Evolutionary conservation across 345 rosid genomes (phyloP).

Genomic region (Murraya paniculata): DNA sequence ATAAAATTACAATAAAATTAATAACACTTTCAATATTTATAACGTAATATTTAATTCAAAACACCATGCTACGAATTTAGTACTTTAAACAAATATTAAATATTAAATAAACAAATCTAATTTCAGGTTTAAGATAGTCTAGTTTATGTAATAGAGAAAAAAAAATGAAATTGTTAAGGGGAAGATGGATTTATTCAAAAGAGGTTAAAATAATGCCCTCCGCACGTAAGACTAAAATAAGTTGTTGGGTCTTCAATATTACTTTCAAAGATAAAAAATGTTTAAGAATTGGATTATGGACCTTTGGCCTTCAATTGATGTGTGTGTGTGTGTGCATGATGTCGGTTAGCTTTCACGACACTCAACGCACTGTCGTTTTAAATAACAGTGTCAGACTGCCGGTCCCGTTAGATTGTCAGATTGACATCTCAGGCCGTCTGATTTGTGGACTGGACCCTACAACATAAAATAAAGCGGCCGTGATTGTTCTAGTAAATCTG

Average conservation of each 20-base stretch:
- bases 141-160: neutral
- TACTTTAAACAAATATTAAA: neutral
- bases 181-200: neutral
- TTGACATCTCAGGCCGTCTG: conserved; percentile 12
- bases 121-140: neutral
- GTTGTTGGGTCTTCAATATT: neutral
- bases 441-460: neutral
- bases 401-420: neutral
- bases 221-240: conserved; percentile 4
- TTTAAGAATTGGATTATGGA: neutral
- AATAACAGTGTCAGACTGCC: conserved; percentile 13
- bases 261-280: neutral
- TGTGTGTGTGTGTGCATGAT: conserved; percentile 7
- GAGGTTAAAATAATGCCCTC: neutral
- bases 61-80: neutral
- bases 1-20: neutral
- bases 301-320: neutral
- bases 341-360: conserved; percentile 29
- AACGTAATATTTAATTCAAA: neutral
- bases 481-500: neutral
- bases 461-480: neutral
- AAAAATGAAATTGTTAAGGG: too few relatives aligned
- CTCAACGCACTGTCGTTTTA: conserved; percentile 21
- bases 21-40: neutral
- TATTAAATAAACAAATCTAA: neutral